Base-by-base conservation (phyloP, 768 basidiomycete species). In the Leccinum disarticulatum region DNA sequence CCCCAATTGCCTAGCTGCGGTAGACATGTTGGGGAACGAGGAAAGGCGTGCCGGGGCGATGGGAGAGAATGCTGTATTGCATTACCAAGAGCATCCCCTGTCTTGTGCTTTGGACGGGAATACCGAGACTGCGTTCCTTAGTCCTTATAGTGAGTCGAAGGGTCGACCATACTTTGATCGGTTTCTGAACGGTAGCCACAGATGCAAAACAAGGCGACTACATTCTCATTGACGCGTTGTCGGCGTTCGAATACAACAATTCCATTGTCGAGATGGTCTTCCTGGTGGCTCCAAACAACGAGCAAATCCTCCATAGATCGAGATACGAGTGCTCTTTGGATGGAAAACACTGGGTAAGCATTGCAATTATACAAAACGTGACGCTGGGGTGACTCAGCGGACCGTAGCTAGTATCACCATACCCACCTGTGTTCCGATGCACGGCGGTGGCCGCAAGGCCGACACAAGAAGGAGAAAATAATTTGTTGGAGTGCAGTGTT, bases 101-200 rank as follows among this genome's bases (percentile, higher is more conserved):
- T 84, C 83, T 13, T 72, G 75, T 66, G 86, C 84, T 4, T 86
- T 87, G 5, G 86, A 88, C 72, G 79, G 80, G 7, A 65, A 75
- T n/a, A 62, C 68, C 4, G 69, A 70, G 9, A 86, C 84, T 33
- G 77, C 70, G 1, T 88, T 88, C 64, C 76, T 74, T 35, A 85
- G 84, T 67, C 65, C 74, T 31, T 61, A 71, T 59, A 66, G 87
- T 85, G 64, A 56, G 81, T 68, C 70, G 56, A 50, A 60, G 22
- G 46, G 22, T 52, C 48, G 27, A 19, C 9, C 17, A 28, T 52
- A 9, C 53, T 49, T 15, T 4, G 46, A n/a, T 30, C 53, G 46
- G 68, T 69, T 65, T 59, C 71, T 68, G 30, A 64, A 51, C 19
- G 19, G 46, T 49, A 51, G 11, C 19, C 51, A 46, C 47, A 68